phyloP scores from a whole-genome alignment of 495 filamentous ascomycete species.

The Talaromyces proteolyticus region DNA sequence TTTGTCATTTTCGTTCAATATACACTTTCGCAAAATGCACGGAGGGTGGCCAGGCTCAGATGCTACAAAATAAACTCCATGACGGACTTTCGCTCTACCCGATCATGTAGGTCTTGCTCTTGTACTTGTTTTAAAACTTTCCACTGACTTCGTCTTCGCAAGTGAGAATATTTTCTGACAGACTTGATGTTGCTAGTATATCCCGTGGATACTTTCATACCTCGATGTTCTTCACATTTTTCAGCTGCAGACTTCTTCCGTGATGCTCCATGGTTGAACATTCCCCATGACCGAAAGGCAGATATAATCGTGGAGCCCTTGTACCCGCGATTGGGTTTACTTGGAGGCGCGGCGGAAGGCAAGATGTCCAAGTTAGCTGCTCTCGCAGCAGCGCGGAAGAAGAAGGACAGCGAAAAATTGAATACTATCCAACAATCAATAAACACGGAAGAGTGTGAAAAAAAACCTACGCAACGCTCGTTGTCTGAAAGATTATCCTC shows the following conservation, averaged over 20 bases:
- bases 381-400: conserved; percentile 83
- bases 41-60: conserved; percentile 30
- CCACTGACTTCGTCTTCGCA: conserved; percentile 28
- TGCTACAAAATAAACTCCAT: background rate
- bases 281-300: conserved; percentile 62
- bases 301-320: conserved; percentile 60
- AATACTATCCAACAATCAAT: background rate
- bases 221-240: conserved; percentile 21
- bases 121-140: conserved; percentile 11
- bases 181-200: conserved; percentile 28
- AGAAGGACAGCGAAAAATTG: conserved; percentile 18
- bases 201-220: conserved; percentile 13
- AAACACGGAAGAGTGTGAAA: conserved; percentile 13
- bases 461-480: conserved; percentile 20
- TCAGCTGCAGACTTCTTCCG: conserved; percentile 61
- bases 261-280: conserved; percentile 80
- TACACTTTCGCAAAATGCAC: background rate
- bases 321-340: conserved; percentile 53
- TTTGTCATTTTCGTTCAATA: conserved; percentile 9
- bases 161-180: conserved; percentile 38
- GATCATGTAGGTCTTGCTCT: conserved; percentile 1
- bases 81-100: background rate
- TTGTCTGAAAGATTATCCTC: conserved; percentile 30
- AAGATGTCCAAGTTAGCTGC: conserved; percentile 89
- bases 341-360: conserved; percentile 63